Base-by-base conservation (phyloP, 768 basidiomycete species). In the Rhodotorula sphaerocarpa region DNA sequence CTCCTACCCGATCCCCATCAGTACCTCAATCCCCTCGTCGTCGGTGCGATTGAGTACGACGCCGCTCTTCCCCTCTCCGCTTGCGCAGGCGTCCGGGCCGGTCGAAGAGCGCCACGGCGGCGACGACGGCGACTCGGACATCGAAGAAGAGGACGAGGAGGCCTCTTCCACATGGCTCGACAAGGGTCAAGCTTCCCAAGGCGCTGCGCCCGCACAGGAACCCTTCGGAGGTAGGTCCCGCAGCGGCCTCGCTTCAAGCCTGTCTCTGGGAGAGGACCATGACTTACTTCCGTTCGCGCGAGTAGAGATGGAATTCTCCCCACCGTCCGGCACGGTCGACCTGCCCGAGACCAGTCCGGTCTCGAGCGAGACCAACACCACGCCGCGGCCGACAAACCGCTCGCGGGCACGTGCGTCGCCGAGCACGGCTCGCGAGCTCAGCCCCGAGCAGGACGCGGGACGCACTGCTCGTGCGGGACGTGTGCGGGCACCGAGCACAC, bases 261-360 rank as follows among this genome's bases (percentile, higher is more conserved):
- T 41, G n/a, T n/a, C n/a, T n/a, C n/a, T n/a, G n/a, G n/a, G n/a
- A n/a, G n/a, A n/a, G n/a, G n/a, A n/a, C n/a, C n/a, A n/a, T n/a
- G n/a, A n/a, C n/a, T n/a, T n/a, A n/a, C n/a, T 11, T 34, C 21
- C 7, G n/a, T 33, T 2, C 33, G 25, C 25, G 15, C 0, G 18
- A 5, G n/a, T 48, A 63, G 67, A 68, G 7, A 55, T 68, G 52
- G 67, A 68, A n/a, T 28, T 68, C 18, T 68, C 67, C 1, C 67
- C 67, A 2, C 44, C 51, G 1, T 3, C 28, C 14, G 27, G 23
- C 0, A 63, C 36, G 1, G 25, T 57, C 27, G 52, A 30, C 4
- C 59, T 64, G 3, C 67, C 62, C 1, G 59, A 63, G 5, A 9
- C 41, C 3, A 50, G 48, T 30, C 2, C 59, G 1, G 43, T 54